Conservation (phyloP, 192 early-diverging fungal genomes). For the Umbelopsis isabellina region DNA sequence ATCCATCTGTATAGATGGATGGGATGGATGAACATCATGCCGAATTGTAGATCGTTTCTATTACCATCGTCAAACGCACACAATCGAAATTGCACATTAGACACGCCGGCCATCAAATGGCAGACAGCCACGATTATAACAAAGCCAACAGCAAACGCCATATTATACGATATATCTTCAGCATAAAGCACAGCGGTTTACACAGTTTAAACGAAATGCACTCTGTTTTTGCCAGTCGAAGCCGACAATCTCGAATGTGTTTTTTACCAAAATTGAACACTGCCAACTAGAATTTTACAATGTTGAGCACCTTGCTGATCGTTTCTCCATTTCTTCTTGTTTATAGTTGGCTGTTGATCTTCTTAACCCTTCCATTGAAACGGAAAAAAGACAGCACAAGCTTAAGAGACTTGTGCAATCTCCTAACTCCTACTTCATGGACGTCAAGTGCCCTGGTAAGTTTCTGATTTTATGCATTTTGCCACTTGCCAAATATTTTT, state of each 20-base stretch:
- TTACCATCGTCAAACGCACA: no score
- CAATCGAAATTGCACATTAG: no score
- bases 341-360: conserved; percentile 90
- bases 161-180: no score
- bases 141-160: no score
- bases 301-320: background rate
- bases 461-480: no score
- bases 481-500: background rate
- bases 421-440: conserved; percentile 98
- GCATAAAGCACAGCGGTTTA: no score
- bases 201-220: no score
- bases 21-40: background rate
- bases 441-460: conserved; percentile 90
- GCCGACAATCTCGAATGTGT: background rate
- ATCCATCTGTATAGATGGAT: background rate
- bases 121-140: no score
- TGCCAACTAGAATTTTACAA: background rate
- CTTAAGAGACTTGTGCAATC: conserved; percentile 64
- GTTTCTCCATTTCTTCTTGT: background rate
- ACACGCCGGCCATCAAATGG: no score
- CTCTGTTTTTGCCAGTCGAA: no score
- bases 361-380: conserved; percentile 83
- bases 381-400: conserved; percentile 72
- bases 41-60: background rate
- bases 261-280: background rate